Evolutionary conservation across 2,329 filamentous ascomycete genomes (phyloP), one percentile per base, ranked within the genome.

Genomic region (Nannizziopsis arthrosporioides): DNA sequence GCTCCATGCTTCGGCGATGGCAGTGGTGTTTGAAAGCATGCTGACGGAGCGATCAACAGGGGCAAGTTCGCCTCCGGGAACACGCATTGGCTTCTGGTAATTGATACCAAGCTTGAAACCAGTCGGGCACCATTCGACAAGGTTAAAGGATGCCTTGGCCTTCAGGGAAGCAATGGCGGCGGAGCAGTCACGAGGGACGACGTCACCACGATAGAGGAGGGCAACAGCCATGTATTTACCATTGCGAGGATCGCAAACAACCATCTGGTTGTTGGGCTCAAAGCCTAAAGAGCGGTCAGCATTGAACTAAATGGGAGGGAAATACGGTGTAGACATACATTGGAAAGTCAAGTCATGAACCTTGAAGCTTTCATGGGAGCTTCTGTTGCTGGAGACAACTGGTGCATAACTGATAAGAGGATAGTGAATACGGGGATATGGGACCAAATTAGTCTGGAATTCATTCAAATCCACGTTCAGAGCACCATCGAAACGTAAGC

Each of bases 51-150:
- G 90, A 80, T 90, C 87, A 71, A 95, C 90, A 78, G 94, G 92
- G 71, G 92, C 90, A 56, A 96, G 80, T 67, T 96, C 92, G 63
- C 90, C 90, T 73, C 95, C 94, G 64, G 88, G 92, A 50, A 96
- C 90, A 73, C 85, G 84, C 76, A 93, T 81, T 58, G 90, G 90
- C 65, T 89, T 85, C 77, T 96, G 89, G 82, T 93, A 96, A 85
- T 89, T 95, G 78, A 98, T 98, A 78, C 92, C 92, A 60, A 98
- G 86, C 85, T 98, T 98, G 84, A 98, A 98, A 60, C 92, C 92
- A 71, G 92, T 98, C 53, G 92, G 92, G 81, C 92, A 98, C 92
- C 92, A 98, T 75, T 98, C 92, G 67, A 98, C 92, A 68, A 96
- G 94, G 75, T 96, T 89, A 68, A 98, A 94, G 61, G 92, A 94